Conservation (phyloP, 2,329 filamentous ascomycete species). For the Arthrobotrys iridis region DNA sequence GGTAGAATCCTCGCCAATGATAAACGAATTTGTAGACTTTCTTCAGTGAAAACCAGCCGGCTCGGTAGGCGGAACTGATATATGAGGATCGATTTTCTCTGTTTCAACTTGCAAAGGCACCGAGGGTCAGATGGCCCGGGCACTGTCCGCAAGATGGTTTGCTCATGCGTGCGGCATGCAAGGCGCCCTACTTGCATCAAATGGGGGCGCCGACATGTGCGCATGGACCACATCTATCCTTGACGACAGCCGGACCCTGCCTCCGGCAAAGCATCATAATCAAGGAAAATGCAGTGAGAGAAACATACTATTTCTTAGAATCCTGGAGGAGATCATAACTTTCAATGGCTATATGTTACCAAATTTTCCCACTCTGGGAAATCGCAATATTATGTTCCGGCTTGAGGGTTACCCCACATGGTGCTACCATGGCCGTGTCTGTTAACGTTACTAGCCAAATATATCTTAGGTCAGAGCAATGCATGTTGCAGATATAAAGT, state of each 20-base stretch:
- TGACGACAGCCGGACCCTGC: background rate
- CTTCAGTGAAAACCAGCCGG: too few relatives aligned
- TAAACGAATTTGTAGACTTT: too few relatives aligned
- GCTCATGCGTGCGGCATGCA: conserved; percentile 12
- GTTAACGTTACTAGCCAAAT: background rate
- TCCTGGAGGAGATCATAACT: background rate
- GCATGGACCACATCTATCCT: conserved; percentile 33
- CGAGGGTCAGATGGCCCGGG: background rate
- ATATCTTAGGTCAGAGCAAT: conserved; percentile 7
- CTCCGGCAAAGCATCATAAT: background rate
- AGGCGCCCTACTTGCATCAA: conserved; percentile 1
- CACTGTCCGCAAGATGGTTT: background rate
- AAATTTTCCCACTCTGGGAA: background rate
- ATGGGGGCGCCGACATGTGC: conserved; percentile 22
- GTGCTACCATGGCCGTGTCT: background rate
- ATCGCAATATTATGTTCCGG: background rate
- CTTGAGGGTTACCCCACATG: conserved; percentile 5
- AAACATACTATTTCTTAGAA: background rate
- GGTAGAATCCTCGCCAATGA: too few relatives aligned
- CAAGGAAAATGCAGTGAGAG: background rate
- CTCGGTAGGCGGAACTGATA: too few relatives aligned
- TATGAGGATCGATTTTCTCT: too few relatives aligned
- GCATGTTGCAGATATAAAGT: conserved; percentile 17
- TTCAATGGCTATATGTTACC: background rate
- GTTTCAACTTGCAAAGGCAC: too few relatives aligned